Evolutionary conservation across 2,329 filamentous ascomycete species (phyloP).

Genomic region (Aquanectria penicillioides): DNA sequence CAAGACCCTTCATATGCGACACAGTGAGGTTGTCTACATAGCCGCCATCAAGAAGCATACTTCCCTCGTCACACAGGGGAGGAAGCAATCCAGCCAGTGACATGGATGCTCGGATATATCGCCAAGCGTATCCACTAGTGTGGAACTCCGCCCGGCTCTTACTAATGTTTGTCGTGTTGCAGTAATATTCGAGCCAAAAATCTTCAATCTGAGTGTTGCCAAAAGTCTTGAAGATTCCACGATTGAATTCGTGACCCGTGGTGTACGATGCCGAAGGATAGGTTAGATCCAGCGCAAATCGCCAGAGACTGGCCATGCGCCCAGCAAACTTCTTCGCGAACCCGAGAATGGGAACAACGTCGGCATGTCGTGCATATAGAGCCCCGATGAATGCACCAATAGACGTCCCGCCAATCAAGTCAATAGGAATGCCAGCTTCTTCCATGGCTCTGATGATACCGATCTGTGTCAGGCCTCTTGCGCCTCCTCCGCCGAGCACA

Average conservation of each 20-base stretch:
- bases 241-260: conserved; percentile 98
- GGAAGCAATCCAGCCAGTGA: conserved; percentile 92
- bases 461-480: conserved; percentile 89
- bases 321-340: conserved; percentile 97
- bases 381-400: conserved; percentile 97
- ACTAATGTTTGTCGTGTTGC: conserved; percentile 99
- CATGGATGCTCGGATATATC: conserved; percentile 97
- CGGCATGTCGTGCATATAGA: conserved; percentile 93
- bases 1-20: conserved; percentile 94
- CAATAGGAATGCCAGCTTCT: conserved; percentile 95
- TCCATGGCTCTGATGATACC: conserved; percentile 95
- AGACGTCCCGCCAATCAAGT: conserved; percentile 93
- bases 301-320: conserved; percentile 99
- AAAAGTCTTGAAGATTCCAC: conserved; percentile 98
- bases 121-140: conserved; percentile 96
- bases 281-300: conserved; percentile 95
- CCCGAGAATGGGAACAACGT: conserved; percentile 96
- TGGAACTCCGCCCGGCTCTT: conserved; percentile 93
- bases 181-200: conserved; percentile 99
- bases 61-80: conserved; percentile 94
- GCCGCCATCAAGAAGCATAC: conserved; percentile 94
- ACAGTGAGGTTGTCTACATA: conserved; percentile 98
- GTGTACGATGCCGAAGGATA: conserved; percentile 98
- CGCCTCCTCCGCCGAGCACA: conserved; percentile 93
- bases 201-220: conserved; percentile 98